These are phyloP conservation scores for Triticum dicoccoides DNA, from an alignment of 176 grass and related monocot genomes.

Conservation along the genomic window DNA sequence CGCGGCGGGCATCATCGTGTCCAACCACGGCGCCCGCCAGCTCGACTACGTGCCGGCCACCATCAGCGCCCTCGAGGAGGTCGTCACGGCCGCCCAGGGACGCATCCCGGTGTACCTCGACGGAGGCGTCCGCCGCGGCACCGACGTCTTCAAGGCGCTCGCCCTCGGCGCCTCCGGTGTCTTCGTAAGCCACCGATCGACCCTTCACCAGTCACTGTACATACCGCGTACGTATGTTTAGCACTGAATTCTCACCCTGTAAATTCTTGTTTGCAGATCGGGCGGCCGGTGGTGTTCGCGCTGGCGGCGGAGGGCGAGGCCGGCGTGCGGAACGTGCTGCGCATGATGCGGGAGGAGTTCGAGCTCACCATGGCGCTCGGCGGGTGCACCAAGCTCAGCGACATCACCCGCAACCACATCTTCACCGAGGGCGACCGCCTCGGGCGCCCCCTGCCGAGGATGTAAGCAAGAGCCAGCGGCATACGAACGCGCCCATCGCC, in stretches of 20 bases:
- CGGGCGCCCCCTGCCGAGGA: conserved; percentile 36
- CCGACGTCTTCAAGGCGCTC: conserved; percentile 92
- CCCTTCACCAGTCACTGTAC: background rate
- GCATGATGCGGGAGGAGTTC: conserved; percentile 82
- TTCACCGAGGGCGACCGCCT: conserved; percentile 49
- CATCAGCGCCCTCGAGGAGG: conserved; percentile 77
- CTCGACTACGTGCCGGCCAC: conserved; percentile 91
- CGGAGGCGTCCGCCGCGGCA: conserved; percentile 80
- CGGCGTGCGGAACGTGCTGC: conserved; percentile 70
- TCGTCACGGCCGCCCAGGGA: conserved; percentile 66
- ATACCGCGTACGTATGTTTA: background rate
- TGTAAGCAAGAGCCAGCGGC: conserved; percentile 2
- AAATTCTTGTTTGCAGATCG: conserved; percentile 37
- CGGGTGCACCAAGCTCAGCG: conserved; percentile 75
- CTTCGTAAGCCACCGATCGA: conserved; percentile 53
- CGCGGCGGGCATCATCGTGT: conserved; percentile 88
- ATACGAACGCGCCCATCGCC: background rate
- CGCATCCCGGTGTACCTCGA: conserved; percentile 78
- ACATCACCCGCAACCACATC: conserved; percentile 76
- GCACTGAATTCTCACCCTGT: background rate
- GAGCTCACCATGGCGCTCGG: conserved; percentile 76
- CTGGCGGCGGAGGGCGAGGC: conserved; percentile 76
- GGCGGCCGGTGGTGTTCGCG: conserved; percentile 80
- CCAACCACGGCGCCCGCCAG: conserved; percentile 88
- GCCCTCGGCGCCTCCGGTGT: conserved; percentile 77